These are phyloP conservation scores for Marasmius tenuissimus DNA, from an alignment of 1,284 basidiomycete genomes.

Conservation along the genomic window DNA sequence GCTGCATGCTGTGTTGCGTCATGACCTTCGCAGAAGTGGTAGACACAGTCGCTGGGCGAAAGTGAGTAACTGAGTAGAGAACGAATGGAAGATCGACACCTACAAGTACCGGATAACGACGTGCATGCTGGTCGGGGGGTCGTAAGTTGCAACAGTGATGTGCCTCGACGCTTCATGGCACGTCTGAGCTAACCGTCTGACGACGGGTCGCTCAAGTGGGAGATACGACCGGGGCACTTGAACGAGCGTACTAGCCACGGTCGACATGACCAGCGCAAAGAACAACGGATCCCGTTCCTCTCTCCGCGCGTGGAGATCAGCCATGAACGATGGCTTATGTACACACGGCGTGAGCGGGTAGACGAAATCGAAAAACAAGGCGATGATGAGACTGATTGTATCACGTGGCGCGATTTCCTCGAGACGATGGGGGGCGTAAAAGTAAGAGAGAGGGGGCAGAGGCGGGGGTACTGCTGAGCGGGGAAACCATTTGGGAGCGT, in stretches of 20 bases:
- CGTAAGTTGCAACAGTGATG: conserved; percentile 76
- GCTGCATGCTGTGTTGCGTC: conserved; percentile 84
- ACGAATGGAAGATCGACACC: conserved; percentile 28
- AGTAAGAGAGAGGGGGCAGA: conserved; percentile 69
- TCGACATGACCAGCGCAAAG: conserved; percentile 84
- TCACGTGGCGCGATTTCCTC: conserved; percentile 78
- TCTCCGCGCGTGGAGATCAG: conserved; percentile 70
- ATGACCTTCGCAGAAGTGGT: conserved; percentile 86
- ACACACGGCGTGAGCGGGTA: conserved; percentile 83
- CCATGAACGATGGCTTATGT: conserved; percentile 84
- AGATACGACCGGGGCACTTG: conserved; percentile 80
- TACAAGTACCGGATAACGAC: conserved; percentile 84
- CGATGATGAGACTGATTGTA: conserved; percentile 75
- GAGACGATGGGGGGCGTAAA: conserved; percentile 66
- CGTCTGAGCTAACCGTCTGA: conserved; percentile 73
- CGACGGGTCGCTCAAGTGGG: conserved; percentile 76
- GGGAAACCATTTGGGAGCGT: conserved; percentile 59
- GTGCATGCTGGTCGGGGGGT: conserved; percentile 79
- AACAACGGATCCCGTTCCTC: conserved; percentile 86
- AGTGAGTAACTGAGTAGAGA: conserved; percentile 5
- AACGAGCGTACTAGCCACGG: conserved; percentile 79
- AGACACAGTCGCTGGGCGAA: conserved; percentile 65
- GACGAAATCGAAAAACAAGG: conserved; percentile 87
- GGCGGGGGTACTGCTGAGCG: conserved; percentile 52
- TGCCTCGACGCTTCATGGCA: conserved; percentile 81